A percentile compares a stretch with the other conserved stretches of the same genome.
Evolutionary conservation across 2,329 filamentous ascomycete species (phyloP).

Genomic region (Scopulariopsis brevicaulis): DNA sequence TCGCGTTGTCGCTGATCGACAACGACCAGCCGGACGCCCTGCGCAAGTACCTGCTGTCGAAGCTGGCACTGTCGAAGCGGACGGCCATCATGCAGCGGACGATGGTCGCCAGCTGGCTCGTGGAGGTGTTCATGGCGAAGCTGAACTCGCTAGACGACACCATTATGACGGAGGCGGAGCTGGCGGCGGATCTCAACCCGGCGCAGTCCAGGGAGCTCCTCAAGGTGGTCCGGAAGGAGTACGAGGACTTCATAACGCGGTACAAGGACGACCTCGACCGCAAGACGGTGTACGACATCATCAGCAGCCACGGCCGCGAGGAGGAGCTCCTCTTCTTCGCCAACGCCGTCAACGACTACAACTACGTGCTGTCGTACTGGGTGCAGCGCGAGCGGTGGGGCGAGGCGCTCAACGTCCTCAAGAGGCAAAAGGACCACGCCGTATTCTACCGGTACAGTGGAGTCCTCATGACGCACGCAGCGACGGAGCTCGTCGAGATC

Average conservation of each 20-base stretch:
- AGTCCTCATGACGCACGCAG: constrained; percentile 85
- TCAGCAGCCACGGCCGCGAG: constrained; percentile 89
- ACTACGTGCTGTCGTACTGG: constrained; percentile 95
- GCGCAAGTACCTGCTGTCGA: constrained; percentile 78
- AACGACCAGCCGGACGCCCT: constrained; percentile 82
- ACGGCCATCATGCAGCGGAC: constrained; percentile 80
- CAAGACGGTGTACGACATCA: constrained; percentile 90
- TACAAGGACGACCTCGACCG: constrained; percentile 81
- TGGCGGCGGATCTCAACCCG: constrained; percentile 60
- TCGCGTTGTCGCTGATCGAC: constrained; percentile 84
- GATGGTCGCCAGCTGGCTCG: constrained; percentile 91
- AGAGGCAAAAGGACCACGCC: constrained; percentile 83
- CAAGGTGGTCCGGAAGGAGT: constrained; percentile 61
- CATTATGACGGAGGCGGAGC: constrained; percentile 77
- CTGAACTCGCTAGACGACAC: constrained; percentile 90
- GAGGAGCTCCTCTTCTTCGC: constrained; percentile 88
- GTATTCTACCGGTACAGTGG: constrained; percentile 96
- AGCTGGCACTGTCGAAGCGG: constrained; percentile 73
- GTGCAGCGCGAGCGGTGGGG: constrained; percentile 88
- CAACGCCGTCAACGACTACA: constrained; percentile 78
- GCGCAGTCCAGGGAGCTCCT: constrained; percentile 64
- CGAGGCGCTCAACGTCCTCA: constrained; percentile 77
- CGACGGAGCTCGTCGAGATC: constrained; percentile 84
- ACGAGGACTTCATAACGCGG: constrained; percentile 74
- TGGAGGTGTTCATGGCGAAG: constrained; percentile 96